phyloP scores from a whole-genome alignment of 345 rosid species.

The Aegle marmelos region DNA sequence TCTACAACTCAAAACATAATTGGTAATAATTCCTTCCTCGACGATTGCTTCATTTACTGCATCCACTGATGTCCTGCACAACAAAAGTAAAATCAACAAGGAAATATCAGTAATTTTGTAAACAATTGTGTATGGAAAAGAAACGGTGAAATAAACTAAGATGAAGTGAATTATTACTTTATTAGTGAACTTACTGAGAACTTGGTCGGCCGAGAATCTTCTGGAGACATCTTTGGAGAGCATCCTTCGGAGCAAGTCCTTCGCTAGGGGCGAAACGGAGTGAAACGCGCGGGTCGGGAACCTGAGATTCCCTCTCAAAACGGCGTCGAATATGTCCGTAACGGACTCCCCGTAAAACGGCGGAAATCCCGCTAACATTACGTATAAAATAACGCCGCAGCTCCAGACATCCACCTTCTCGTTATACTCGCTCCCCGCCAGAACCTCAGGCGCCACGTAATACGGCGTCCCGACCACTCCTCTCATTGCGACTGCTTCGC shows the following conservation, averaged over 20 bases:
- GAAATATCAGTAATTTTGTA: too few species aligned
- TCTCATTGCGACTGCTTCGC: slow-evolving; percentile 9
- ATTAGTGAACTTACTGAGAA: slow-evolving; percentile 35
- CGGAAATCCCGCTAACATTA: slow-evolving; percentile 59
- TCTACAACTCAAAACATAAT: too few species aligned
- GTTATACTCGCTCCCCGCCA: slow-evolving; percentile 46
- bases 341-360: slow-evolving; percentile 57
- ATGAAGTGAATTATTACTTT: background rate
- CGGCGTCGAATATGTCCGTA: slow-evolving; percentile 52
- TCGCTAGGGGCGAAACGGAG: slow-evolving; percentile 39
- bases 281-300: slow-evolving; percentile 44
- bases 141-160: background rate
- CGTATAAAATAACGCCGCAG: slow-evolving; percentile 51
- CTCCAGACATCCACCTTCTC: slow-evolving; percentile 74
- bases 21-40: background rate
- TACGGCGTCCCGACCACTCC: slow-evolving; percentile 71
- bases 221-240: slow-evolving; percentile 54
- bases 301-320: slow-evolving; percentile 51
- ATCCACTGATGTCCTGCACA: background rate
- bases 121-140: too few species aligned
- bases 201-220: slow-evolving; percentile 59
- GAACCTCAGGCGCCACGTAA: slow-evolving; percentile 66
- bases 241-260: slow-evolving; percentile 58
- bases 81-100: too few species aligned
- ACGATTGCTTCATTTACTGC: background rate